Evolutionary conservation across 2,329 filamentous ascomycete genomes (phyloP).

Genomic region (Talaromyces sp.): DNA sequence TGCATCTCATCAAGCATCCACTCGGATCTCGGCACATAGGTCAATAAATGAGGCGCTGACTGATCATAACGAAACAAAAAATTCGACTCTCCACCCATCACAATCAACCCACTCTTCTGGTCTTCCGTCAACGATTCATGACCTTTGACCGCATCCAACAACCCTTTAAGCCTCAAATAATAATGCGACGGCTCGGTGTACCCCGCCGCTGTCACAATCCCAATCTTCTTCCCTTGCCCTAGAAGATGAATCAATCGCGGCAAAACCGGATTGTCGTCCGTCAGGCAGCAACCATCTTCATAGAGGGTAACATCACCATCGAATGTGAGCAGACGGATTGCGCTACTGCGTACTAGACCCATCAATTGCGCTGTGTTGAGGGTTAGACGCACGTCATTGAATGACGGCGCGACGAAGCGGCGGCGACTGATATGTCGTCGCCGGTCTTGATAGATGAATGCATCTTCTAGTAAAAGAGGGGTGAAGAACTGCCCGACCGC

Average conservation of each 20-base stretch:
- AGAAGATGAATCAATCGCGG: constrained; percentile 66
- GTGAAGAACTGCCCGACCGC: constrained; percentile 94
- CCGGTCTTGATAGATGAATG: constrained; percentile 85
- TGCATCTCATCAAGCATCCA: constrained; percentile 60
- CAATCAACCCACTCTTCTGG: constrained; percentile 75
- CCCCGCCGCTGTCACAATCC: constrained; percentile 93
- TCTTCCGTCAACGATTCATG: constrained; percentile 58
- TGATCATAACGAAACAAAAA: constrained; percentile 82
- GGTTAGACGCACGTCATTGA: constrained; percentile 91
- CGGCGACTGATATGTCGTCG: constrained; percentile 83
- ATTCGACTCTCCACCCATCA: constrained; percentile 95
- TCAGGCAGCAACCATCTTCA: constrained; percentile 78
- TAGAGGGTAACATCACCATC: constrained; percentile 98
- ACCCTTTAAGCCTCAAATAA: constrained; percentile 78
- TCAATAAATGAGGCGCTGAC: constrained; percentile 63
- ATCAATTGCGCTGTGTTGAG: constrained; percentile 94
- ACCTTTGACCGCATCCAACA: constrained; percentile 73
- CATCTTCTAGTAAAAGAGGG: constrained; percentile 76
- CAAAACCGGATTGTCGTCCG: constrained; percentile 73
- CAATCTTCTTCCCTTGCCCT: constrained; percentile 73
- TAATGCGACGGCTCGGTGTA: constrained; percentile 87
- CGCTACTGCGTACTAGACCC: constrained; percentile 72
- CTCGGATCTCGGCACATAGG: constrained; percentile 56
- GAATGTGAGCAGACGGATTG: constrained; percentile 83
- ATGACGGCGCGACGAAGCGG: constrained; percentile 90